A percentile compares a stretch with the other conserved stretches of the same genome.
phyloP scores from a whole-genome alignment of 305 asterid genomes.

The Stenogyne calaminthoides region DNA sequence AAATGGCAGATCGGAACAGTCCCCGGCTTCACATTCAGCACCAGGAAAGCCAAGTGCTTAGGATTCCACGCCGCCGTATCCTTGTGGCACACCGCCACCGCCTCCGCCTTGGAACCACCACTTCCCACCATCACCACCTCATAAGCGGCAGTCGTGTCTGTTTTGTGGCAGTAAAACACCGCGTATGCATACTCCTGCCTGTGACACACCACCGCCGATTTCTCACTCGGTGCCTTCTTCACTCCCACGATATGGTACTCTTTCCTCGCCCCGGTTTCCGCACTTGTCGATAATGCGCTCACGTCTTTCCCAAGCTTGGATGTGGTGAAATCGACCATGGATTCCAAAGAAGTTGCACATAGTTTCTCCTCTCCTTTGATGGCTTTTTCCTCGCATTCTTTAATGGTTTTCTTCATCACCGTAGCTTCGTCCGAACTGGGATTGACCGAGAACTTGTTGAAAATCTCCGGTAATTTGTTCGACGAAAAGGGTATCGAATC shows the following conservation, averaged over 20 bases:
- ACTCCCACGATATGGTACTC: constrained; percentile 49
- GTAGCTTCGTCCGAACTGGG: constrained; percentile 56
- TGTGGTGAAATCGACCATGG: constrained; percentile 81
- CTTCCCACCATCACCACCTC: constrained; percentile 53
- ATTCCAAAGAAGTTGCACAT: constrained; percentile 76
- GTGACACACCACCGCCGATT: constrained; percentile 75
- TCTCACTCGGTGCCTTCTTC: constrained; percentile 35
- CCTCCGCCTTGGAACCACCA: constrained; percentile 60
- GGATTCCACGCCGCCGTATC: constrained; percentile 92
- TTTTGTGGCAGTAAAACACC: constrained; percentile 81
- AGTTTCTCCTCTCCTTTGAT: constrained; percentile 60
- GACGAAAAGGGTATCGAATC: constrained; percentile 75
- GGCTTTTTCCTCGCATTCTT: constrained; percentile 58
- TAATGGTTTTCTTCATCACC: constrained; percentile 50
- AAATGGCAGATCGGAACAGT: constrained; percentile 83
- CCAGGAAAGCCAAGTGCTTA: constrained; percentile 84
- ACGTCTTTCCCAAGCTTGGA: constrained; percentile 59
- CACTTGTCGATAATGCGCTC: constrained; percentile 55
- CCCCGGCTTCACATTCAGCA: constrained; percentile 85
- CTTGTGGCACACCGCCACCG: constrained; percentile 82
- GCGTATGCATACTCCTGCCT: constrained; percentile 68
- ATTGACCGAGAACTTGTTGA: constrained; percentile 43
- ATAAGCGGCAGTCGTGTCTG: constrained; percentile 49
- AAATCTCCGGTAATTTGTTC: constrained; percentile 51
- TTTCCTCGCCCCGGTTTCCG: constrained; percentile 36